Evolutionary conservation across 495 filamentous ascomycete species (phyloP).

Genomic region (Xylaria palmicola): DNA sequence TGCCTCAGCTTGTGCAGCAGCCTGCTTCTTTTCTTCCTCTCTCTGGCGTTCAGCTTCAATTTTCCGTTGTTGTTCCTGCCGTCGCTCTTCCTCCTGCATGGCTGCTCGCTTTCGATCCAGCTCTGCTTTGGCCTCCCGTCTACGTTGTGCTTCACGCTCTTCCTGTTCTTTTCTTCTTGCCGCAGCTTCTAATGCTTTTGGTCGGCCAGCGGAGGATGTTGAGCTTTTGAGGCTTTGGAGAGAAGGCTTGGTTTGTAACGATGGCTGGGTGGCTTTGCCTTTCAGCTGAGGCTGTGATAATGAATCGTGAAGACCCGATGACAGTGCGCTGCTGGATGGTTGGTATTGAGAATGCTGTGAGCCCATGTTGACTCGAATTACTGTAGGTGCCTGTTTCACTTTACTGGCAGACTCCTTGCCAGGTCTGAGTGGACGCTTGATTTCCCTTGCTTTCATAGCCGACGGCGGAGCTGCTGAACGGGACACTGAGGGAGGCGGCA

Average conservation of each 20-base stretch:
- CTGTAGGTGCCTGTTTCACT: slow-evolving; percentile 70
- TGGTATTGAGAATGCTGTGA: slow-evolving; percentile 61
- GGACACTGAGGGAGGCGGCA: slow-evolving; percentile 57
- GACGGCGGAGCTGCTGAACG: slow-evolving; percentile 47
- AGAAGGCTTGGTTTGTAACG: slow-evolving; percentile 64
- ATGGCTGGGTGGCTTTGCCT: slow-evolving; percentile 66
- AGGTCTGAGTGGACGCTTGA: slow-evolving; percentile 68
- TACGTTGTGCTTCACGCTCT: slow-evolving; percentile 73
- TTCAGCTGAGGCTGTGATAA: slow-evolving; percentile 49
- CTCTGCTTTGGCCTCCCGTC: slow-evolving; percentile 74
- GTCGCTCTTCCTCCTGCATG: slow-evolving; percentile 56
- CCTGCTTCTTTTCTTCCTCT: slow-evolving; percentile 48
- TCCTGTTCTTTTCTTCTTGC: slow-evolving; percentile 79
- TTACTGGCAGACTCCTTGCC: slow-evolving; percentile 65
- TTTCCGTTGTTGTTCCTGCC: slow-evolving; percentile 49
- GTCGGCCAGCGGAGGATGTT: slow-evolving; percentile 58
- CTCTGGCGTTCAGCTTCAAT: slow-evolving; percentile 51
- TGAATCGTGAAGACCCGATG: slow-evolving; percentile 61
- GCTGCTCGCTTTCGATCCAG: slow-evolving; percentile 71
- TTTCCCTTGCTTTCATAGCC: slow-evolving; percentile 50
- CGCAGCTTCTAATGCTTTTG: slow-evolving; percentile 62
- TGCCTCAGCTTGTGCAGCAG: slow-evolving; percentile 37
- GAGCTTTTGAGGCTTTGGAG: slow-evolving; percentile 68
- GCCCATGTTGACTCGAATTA: slow-evolving; percentile 75
- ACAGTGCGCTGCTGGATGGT: slow-evolving; percentile 55